These are phyloP conservation scores for Allium sativum DNA, from an alignment of 106 monocot genomes.

Conservation along the genomic window DNA sequence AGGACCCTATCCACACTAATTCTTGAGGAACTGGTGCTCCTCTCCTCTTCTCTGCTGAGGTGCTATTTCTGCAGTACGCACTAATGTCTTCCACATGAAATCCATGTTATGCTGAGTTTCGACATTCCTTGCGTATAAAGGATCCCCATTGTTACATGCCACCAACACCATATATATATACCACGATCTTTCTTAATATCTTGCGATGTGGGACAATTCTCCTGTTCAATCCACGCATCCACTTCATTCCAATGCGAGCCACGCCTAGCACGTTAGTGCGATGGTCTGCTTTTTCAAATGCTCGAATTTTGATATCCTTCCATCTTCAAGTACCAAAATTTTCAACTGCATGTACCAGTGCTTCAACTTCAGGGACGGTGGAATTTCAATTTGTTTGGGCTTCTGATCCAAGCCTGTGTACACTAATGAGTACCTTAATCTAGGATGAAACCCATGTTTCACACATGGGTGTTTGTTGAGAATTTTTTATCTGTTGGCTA, in stretches of 20 bases:
- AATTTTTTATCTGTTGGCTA: too few species aligned
- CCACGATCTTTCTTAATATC: slow-evolving; percentile 57
- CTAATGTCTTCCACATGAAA: slow-evolving; percentile 25
- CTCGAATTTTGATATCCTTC: slow-evolving; percentile 43
- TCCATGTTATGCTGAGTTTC: too few species aligned
- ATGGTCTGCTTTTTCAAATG: slow-evolving; percentile 41
- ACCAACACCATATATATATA: too few species aligned
- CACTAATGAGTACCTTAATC: too few species aligned
- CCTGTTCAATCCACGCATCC: too few species aligned
- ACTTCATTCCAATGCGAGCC: too few species aligned
- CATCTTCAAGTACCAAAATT: slow-evolving; percentile 55
- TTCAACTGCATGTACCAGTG: slow-evolving; percentile 42
- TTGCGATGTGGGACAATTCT: too few species aligned
- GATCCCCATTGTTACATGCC: too few species aligned
- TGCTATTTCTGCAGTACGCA: slow-evolving; percentile 18
- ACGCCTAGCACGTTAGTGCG: slow-evolving; percentile 51
- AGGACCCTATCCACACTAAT: slow-evolving; percentile 19
- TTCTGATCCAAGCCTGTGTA: slow-evolving; percentile 13
- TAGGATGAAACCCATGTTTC: too few species aligned
- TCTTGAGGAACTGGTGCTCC: slow-evolving; percentile 21
- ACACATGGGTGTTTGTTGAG: too few species aligned
- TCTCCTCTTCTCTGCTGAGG: slow-evolving; percentile 25
- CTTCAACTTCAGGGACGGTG: slow-evolving; percentile 42
- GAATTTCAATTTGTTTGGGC: slow-evolving; percentile 14
- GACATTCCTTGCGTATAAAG: too few species aligned